Conservation (phyloP, 768 basidiomycete genomes). For the Pleurotus ostreatus region DNA sequence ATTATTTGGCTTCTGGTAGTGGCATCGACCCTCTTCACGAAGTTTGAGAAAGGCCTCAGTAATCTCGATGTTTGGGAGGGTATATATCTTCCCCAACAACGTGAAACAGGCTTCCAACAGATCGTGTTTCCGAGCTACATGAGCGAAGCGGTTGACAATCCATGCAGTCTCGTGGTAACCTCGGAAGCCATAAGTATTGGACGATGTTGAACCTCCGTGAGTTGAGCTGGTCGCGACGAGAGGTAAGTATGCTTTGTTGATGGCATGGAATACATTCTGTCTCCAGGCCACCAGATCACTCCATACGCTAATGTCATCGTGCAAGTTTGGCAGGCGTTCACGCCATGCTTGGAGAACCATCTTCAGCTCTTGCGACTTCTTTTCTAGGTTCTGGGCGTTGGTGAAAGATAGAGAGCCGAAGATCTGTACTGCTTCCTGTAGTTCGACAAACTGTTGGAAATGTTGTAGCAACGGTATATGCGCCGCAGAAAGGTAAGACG, state of each 20-base stretch:
- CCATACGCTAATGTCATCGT: constrained; percentile 99
- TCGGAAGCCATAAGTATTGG: constrained; percentile 86
- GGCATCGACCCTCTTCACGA: constrained; percentile 96
- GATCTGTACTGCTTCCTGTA: constrained; percentile 93
- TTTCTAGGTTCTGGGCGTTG: constrained; percentile 84
- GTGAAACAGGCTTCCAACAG: constrained; percentile 94
- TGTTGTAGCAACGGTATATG: constrained; percentile 94
- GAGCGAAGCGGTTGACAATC: constrained; percentile 99
- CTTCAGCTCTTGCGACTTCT: constrained; percentile 93
- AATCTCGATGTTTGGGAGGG: constrained; percentile 98
- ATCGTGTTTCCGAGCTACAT: constrained; percentile 96
- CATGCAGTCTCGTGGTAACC: constrained; percentile 99
- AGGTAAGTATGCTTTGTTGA: constrained; percentile 95
- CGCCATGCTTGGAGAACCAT: constrained; percentile 96
- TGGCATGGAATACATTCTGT: constrained; percentile 96
- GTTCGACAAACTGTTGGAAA: constrained; percentile 98
- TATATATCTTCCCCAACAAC: constrained; percentile 95
- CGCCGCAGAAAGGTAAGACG: constrained; percentile 80
- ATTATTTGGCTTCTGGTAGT: constrained; percentile 93
- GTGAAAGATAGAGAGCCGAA: constrained; percentile 88
- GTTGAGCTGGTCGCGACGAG: constrained; percentile 65
- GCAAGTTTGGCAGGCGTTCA: constrained; percentile 90
- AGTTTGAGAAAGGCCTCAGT: constrained; percentile 99
- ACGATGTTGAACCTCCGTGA: constrained; percentile 45
- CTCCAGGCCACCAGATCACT: constrained; percentile 99